Conservation (phyloP, 345 rosid genomes). For the Clarkia xantiana region DNA sequence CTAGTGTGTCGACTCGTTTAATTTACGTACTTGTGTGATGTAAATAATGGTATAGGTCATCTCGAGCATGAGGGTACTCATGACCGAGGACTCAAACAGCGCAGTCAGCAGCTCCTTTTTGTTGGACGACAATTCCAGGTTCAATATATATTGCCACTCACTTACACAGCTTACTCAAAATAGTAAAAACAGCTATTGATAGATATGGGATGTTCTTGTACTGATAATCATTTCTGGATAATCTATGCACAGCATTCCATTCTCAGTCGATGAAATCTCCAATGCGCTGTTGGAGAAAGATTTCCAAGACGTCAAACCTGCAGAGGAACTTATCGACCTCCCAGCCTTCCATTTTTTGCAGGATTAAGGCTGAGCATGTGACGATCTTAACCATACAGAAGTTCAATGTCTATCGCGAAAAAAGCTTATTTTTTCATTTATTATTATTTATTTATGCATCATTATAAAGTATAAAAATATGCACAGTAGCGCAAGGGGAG, state of each 20-base stretch:
- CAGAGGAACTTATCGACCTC: constrained; percentile 62
- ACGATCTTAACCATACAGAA: too few relatives aligned
- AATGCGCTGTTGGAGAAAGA: constrained; percentile 68
- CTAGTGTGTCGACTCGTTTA: too few relatives aligned
- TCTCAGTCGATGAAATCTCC: constrained; percentile 86
- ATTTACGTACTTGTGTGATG: too few relatives aligned
- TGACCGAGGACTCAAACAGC: constrained; percentile 83
- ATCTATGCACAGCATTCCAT: constrained; percentile 54
- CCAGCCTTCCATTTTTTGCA: constrained; percentile 71
- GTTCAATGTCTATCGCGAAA: too few relatives aligned
- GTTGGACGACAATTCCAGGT: constrained; percentile 91
- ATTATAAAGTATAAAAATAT: too few relatives aligned
- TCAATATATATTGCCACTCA: too few relatives aligned
- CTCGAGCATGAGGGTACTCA: constrained; percentile 88
- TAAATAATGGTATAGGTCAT: constrained; percentile 41
- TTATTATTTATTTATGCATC: too few relatives aligned
- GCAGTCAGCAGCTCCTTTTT: constrained; percentile 79
- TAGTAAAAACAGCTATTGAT: too few relatives aligned
- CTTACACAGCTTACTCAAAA: too few relatives aligned
- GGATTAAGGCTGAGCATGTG: constrained; percentile 17
- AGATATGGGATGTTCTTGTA: too few relatives aligned
- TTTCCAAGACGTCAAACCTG: constrained; percentile 59
- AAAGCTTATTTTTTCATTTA: too few relatives aligned
- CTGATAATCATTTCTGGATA: background rate
- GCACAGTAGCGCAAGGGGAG: too few relatives aligned